Base-by-base conservation (phyloP, 1,284 basidiomycete species). In the Malassezia vespertilionis region DNA sequence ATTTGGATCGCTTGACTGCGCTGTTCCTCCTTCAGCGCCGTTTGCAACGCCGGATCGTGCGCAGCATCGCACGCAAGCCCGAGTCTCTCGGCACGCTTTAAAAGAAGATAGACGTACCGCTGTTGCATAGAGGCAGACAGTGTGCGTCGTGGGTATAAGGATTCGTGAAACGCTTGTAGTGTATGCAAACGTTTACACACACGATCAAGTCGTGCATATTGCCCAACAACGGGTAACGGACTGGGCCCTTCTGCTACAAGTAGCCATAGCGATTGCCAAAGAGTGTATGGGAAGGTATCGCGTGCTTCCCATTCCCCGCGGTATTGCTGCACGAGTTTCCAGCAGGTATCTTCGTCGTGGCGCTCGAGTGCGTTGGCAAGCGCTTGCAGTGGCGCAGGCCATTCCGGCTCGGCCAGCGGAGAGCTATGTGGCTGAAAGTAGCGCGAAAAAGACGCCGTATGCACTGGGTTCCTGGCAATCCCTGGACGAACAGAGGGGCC, bases 31-130 rank as follows among this genome's bases (percentile, higher is more conserved):
- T 12, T 7, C 26, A 28, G 26, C 26, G 26, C 26, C 26, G 26
- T 12, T 7, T 28, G 26, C 26, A 8, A 7, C 8, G 26, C 26
- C 8, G 26, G 8, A 7, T 7, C 8, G n/a, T n/a, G n/a, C 12
- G 26, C 26, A 12, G 5, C 12, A 7, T 38, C 36, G 17, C 23
- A 17, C 18, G n/a, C 23, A 30, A 14, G 10, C 2, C 21, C 8
- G 18, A 50, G 37, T 0, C 44, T 30, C 26, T 51, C 48, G 18
- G 34, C 42, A 7, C 43, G 42, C 26, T 51, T 51, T 2, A 51
- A 23, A 18, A 51, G 11, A 4, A 51, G 43, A 30, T 51, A 51
- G 14, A 51, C 10, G 17, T 44, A 30, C 20, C 48, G 42, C 9
- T 28, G 42, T 12, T 37, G 21, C 27, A 40, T 22, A 15, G 8